Evolutionary conservation across 164 flowering plant species (phyloP).

Genomic region (Vitis riparia): DNA sequence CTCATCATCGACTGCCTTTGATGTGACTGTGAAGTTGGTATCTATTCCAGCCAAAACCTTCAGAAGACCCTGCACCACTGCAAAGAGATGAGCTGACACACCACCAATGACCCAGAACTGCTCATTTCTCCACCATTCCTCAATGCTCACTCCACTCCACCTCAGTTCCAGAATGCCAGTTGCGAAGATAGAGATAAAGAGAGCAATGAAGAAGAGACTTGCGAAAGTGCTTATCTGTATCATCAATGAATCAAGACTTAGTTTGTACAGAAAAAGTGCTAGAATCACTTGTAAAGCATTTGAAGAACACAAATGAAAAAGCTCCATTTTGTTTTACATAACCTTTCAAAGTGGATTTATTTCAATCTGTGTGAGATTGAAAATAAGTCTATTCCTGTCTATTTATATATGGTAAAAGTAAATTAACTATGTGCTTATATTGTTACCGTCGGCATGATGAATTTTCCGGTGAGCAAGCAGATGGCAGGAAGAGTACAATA

Average conservation of each 20-base stretch:
- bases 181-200: slow-evolving; percentile 75
- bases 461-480: slow-evolving; percentile 90
- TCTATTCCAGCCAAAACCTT: slow-evolving; percentile 79
- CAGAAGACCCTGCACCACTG: slow-evolving; percentile 76
- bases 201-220: slow-evolving; percentile 73
- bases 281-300: too few relatives aligned
- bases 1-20: slow-evolving; percentile 73
- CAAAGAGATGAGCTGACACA: slow-evolving; percentile 79
- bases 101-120: slow-evolving; percentile 96
- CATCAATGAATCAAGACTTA: background rate
- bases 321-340: background rate
- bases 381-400: background rate
- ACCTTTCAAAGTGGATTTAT: background rate
- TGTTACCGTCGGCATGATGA: slow-evolving; percentile 88
- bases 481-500: slow-evolving; percentile 88
- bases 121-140: slow-evolving; percentile 94
- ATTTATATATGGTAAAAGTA: background rate
- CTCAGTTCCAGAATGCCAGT: slow-evolving; percentile 84
- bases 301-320: background rate
- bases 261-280: background rate
- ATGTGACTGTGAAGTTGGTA: slow-evolving; percentile 83
- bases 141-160: slow-evolving; percentile 93
- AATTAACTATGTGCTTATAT: background rate
- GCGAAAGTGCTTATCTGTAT: slow-evolving; percentile 86
- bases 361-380: background rate